Percentiles rank a stretch among this genome's conserved stretches.
These are phyloP conservation scores for Septoria petroselini DNA, from an alignment of 2,329 filamentous ascomycete species.

Conservation along the genomic window DNA sequence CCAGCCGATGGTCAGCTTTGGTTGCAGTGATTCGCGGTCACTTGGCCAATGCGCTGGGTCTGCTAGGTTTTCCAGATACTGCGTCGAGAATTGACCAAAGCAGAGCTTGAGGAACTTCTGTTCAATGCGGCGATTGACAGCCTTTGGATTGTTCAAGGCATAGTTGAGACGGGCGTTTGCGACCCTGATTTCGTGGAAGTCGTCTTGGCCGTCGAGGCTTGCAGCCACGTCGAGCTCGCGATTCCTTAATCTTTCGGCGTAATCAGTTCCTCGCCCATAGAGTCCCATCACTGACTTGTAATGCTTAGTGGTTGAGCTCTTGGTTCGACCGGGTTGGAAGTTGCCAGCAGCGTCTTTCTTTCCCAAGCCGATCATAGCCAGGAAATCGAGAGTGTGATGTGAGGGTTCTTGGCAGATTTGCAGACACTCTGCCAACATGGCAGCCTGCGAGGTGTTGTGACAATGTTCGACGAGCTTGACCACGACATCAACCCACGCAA, in stretches of 20 bases:
- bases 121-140: slow-evolving; percentile 12
- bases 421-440: slow-evolving; percentile 7
- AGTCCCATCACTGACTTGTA: no score
- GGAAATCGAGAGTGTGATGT: slow-evolving; percentile 9
- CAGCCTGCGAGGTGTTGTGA: slow-evolving; percentile 6
- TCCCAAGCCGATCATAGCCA: slow-evolving; percentile 10
- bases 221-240: neutral
- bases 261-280: no score
- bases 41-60: neutral
- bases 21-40: neutral
- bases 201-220: neutral
- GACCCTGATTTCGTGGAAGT: neutral
- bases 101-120: slow-evolving; percentile 17
- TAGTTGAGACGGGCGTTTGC: neutral
- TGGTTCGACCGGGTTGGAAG: no score
- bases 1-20: no score
- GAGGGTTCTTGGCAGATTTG: slow-evolving; percentile 8
- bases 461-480: slow-evolving; percentile 10
- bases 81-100: slow-evolving; percentile 20
- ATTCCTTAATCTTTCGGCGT: neutral
- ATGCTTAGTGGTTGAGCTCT: slow-evolving; percentile 20
- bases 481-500: slow-evolving; percentile 33
- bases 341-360: no score
- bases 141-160: neutral
- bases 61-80: neutral